A percentile compares a stretch with the other conserved stretches of the same genome.
phyloP scores from a whole-genome alignment of 345 rosid species.

The Camelina laxa region DNA sequence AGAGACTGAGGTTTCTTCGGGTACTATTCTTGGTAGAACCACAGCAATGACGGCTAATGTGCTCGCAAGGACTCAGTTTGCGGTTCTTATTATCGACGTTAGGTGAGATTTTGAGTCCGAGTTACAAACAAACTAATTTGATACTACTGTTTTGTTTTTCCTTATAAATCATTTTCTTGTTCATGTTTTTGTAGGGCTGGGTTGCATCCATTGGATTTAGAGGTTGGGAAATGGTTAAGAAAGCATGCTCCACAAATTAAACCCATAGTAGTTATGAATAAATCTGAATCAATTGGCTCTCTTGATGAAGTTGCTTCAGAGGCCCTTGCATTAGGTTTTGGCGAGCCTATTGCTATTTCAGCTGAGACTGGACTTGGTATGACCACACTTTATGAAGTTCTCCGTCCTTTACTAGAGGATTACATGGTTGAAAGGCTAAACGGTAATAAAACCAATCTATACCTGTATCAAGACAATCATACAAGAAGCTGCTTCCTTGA shows the following conservation, averaged over 20 bases:
- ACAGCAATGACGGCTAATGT: conserved; percentile 84
- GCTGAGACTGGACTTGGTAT: conserved; percentile 98
- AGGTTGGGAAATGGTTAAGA: conserved; percentile 94
- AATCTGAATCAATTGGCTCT: conserved; percentile 74
- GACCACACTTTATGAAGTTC: conserved; percentile 78
- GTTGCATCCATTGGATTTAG: conserved; percentile 90
- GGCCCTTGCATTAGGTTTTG: conserved; percentile 72
- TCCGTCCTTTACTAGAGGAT: conserved; percentile 69
- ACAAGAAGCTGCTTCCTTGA: conserved; percentile 2
- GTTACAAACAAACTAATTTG: background rate
- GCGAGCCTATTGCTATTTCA: conserved; percentile 89
- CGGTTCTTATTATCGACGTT: conserved; percentile 73
- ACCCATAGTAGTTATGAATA: conserved; percentile 82
- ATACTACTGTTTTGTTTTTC: background rate
- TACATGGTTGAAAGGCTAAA: conserved; percentile 58
- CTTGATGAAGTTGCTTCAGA: conserved; percentile 72
- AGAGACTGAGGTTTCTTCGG: conserved; percentile 86
- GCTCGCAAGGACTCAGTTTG: conserved; percentile 80
- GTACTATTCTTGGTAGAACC: conserved; percentile 88
- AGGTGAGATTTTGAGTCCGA: conserved; percentile 50
- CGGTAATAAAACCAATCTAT: conserved; percentile 48
- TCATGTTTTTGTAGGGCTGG: conserved; percentile 60
- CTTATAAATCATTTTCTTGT: background rate
- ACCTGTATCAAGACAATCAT: background rate
- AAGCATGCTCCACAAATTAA: conserved; percentile 74